These are phyloP conservation scores for Yamadazyma membranifaciens DNA, from an alignment of 1,139 yeast species.

Conservation along the genomic window DNA sequence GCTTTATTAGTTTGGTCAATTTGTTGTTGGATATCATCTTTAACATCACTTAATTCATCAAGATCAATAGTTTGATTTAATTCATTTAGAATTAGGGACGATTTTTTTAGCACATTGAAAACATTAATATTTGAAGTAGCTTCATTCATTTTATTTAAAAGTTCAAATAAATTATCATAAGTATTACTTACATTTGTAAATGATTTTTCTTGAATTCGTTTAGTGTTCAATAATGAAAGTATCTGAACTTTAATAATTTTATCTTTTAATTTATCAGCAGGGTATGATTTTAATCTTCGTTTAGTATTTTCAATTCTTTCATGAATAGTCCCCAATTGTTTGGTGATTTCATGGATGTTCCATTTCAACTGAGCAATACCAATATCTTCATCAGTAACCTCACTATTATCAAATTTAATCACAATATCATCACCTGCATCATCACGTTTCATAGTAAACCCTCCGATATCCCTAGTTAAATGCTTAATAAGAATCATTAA, in stretches of 20 bases:
- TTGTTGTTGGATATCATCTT: conserved; percentile 42
- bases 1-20: conserved; percentile 32
- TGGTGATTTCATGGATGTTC: conserved; percentile 20
- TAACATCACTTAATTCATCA: conserved; percentile 32
- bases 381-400: conserved; percentile 30
- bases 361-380: conserved; percentile 25
- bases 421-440: conserved; percentile 15
- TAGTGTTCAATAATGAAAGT: conserved; percentile 10
- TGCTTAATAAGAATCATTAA: conserved; percentile 25
- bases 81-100: conserved; percentile 29
- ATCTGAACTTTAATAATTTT: conserved; percentile 12
- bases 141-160: conserved; percentile 46
- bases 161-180: conserved; percentile 34
- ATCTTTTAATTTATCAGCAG: conserved; percentile 13
- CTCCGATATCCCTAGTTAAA: conserved; percentile 22
- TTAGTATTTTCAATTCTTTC: conserved; percentile 23
- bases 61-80: conserved; percentile 31
- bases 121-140: conserved; percentile 43
- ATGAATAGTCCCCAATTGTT: conserved; percentile 21
- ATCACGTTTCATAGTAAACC: conserved; percentile 14
- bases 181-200: conserved; percentile 28
- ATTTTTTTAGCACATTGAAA: conserved; percentile 20
- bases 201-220: conserved; percentile 20
- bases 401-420: conserved; percentile 22
- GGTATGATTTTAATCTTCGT: conserved; percentile 15